phyloP scores from a whole-genome alignment of 805 yeast genomes.

The Henningerozyma blattae region DNA sequence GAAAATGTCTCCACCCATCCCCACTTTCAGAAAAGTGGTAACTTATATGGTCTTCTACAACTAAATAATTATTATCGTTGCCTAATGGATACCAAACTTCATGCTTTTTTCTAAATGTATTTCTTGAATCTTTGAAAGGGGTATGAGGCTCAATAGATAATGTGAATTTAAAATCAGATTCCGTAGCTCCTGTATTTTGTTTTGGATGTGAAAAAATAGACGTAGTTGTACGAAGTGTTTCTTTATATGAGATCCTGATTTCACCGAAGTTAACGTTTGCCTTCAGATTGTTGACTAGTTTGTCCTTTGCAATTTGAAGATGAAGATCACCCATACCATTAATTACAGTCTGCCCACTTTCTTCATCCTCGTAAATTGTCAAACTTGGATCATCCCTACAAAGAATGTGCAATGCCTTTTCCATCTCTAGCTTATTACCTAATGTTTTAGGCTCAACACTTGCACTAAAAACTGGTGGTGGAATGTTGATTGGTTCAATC shows the following conservation, averaged over 20 bases:
- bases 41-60: slow-evolving; percentile 15
- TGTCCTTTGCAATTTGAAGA: slow-evolving; percentile 73
- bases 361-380: slow-evolving; percentile 53
- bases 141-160: slow-evolving; percentile 12
- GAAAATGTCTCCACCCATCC: slow-evolving; percentile 38
- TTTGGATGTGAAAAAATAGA: slow-evolving; percentile 5
- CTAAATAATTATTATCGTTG: slow-evolving; percentile 25
- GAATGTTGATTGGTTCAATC: slow-evolving; percentile 68
- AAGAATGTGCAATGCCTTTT: slow-evolving; percentile 50
- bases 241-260: slow-evolving; percentile 84
- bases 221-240: slow-evolving; percentile 31
- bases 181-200: slow-evolving; percentile 5
- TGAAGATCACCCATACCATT: slow-evolving; percentile 98
- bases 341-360: slow-evolving; percentile 87
- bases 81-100: slow-evolving; percentile 19
- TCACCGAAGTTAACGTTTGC: slow-evolving; percentile 74
- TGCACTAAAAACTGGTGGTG: slow-evolving; percentile 88
- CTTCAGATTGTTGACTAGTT: slow-evolving; percentile 69
- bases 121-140: slow-evolving; percentile 24
- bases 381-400: slow-evolving; percentile 89
- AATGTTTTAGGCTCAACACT: slow-evolving; percentile 73
- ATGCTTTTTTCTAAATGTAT: slow-evolving; percentile 13
- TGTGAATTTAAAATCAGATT: slow-evolving; percentile 10
- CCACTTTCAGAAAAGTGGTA: no score
- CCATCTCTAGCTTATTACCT: slow-evolving; percentile 68